These are phyloP conservation scores for Metarhizium anisopliae DNA, from an alignment of 2,329 filamentous ascomycete species.

Conservation along the genomic window DNA sequence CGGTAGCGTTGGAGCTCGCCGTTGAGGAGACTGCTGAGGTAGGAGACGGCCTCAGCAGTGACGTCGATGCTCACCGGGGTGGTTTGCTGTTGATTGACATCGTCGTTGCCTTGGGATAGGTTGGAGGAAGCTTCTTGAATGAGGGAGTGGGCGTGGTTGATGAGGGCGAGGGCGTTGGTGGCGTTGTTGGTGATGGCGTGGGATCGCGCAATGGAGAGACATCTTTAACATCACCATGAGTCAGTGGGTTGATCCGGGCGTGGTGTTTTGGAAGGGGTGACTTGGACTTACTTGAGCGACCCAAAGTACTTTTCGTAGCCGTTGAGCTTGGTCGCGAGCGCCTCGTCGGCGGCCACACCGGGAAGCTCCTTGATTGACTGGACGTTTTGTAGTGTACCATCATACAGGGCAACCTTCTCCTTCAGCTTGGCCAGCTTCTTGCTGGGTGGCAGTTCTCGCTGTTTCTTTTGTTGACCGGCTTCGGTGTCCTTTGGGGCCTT, in stretches of 20 bases:
- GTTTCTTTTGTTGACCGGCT: slow-evolving; percentile 27
- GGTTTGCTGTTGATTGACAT: slow-evolving; percentile 9
- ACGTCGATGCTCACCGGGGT: slow-evolving; percentile 59
- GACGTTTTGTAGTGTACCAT: slow-evolving; percentile 82
- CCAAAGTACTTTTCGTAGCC: slow-evolving; percentile 76
- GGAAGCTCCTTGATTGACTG: slow-evolving; percentile 84
- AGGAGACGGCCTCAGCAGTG: slow-evolving; percentile 44
- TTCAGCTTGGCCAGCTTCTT: slow-evolving; percentile 72
- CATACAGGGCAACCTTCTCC: slow-evolving; percentile 83
- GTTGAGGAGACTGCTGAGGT: slow-evolving; percentile 53
- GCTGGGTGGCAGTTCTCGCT: slow-evolving; percentile 58
- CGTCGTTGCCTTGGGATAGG: slow-evolving; percentile 29
- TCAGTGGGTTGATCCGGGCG: background rate
- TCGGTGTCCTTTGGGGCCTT: slow-evolving; percentile 18
- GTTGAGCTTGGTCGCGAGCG: slow-evolving; percentile 68
- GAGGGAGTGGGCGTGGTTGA: slow-evolving; percentile 61
- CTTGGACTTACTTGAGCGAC: slow-evolving; percentile 62
- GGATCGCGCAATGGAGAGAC: slow-evolving; percentile 75
- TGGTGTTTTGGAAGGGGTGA: background rate
- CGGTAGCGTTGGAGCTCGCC: slow-evolving; percentile 72
- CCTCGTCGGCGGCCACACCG: slow-evolving; percentile 76
- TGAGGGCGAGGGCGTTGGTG: slow-evolving; percentile 77
- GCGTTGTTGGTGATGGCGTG: slow-evolving; percentile 65
- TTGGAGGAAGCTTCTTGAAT: slow-evolving; percentile 42
- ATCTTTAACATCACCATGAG: slow-evolving; percentile 36